Conservation (phyloP, 2,329 filamentous ascomycete species). For the Beauveria brongniartii region DNA sequence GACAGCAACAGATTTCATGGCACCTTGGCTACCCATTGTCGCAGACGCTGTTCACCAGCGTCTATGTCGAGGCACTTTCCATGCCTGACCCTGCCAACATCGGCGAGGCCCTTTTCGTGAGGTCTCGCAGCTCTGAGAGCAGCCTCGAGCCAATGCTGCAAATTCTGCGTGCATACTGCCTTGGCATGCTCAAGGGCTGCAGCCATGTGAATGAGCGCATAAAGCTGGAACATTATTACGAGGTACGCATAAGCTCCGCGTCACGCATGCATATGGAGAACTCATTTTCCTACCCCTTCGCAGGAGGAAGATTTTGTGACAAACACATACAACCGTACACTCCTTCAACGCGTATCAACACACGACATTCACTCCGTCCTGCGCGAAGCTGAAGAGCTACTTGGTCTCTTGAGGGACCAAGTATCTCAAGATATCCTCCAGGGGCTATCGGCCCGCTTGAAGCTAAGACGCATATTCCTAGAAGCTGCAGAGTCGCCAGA, state of each 20-base stretch:
- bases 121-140: slow-evolving; percentile 24
- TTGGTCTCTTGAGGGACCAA: slow-evolving; percentile 34
- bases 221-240: slow-evolving; percentile 79
- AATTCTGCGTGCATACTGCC: slow-evolving; percentile 75
- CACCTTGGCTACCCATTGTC: slow-evolving; percentile 92
- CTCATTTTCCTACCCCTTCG: not conserved
- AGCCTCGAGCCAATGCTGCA: slow-evolving; percentile 41
- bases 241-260: slow-evolving; percentile 43
- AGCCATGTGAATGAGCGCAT: slow-evolving; percentile 70
- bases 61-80: slow-evolving; percentile 79
- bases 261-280: not conserved
- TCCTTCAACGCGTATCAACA: slow-evolving; percentile 58
- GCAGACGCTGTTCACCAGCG: slow-evolving; percentile 86
- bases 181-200: slow-evolving; percentile 77
- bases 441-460: slow-evolving; percentile 58
- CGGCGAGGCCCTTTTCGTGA: slow-evolving; percentile 56
- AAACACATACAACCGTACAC: slow-evolving; percentile 74
- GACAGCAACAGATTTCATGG: slow-evolving; percentile 72
- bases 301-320: slow-evolving; percentile 96
- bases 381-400: slow-evolving; percentile 42
- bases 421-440: slow-evolving; percentile 33
- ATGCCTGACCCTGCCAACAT: slow-evolving; percentile 59
- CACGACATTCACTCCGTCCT: slow-evolving; percentile 48
- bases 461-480: slow-evolving; percentile 58
- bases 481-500: slow-evolving; percentile 41